phyloP scores from a whole-genome alignment of 345 rosid species.

The Citrus unshiu region DNA sequence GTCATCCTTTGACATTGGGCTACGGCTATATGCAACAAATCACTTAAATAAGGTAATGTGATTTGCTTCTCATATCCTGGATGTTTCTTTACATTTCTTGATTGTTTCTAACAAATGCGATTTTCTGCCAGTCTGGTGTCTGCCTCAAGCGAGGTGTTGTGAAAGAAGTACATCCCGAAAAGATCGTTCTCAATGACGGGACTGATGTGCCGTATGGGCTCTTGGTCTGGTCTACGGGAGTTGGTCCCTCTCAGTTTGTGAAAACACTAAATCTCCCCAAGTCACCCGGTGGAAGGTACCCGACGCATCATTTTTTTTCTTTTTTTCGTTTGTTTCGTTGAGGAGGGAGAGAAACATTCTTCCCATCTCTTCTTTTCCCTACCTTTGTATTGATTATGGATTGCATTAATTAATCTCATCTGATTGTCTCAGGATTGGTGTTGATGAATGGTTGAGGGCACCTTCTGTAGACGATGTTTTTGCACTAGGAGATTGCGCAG shows the following conservation, averaged over 20 bases:
- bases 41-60: constrained; percentile 59
- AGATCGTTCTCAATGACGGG: constrained; percentile 52
- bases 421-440: constrained; percentile 45
- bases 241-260: constrained; percentile 70
- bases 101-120: constrained; percentile 5
- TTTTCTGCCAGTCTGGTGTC: constrained; percentile 43
- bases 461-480: constrained; percentile 65
- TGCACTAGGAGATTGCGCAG: constrained; percentile 73
- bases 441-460: constrained; percentile 58
- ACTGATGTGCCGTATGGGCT: constrained; percentile 77
- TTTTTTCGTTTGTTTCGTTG: not conserved
- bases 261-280: constrained; percentile 53
- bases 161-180: constrained; percentile 52
- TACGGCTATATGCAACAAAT: constrained; percentile 56
- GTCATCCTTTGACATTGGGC: constrained; percentile 72
- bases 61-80: not conserved
- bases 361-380: not conserved
- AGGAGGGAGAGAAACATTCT: not conserved
- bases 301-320: not conserved
- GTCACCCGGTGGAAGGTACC: constrained; percentile 69
- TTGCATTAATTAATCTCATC: not conserved
- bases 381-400: not conserved
- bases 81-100: constrained; percentile 1
- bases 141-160: constrained; percentile 49
- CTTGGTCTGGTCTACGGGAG: constrained; percentile 93